Evolutionary conservation across 2,329 filamentous ascomycete genomes (phyloP), one percentile per base, ranked within the genome.

Genomic region (Epichloe brachyelytri): DNA sequence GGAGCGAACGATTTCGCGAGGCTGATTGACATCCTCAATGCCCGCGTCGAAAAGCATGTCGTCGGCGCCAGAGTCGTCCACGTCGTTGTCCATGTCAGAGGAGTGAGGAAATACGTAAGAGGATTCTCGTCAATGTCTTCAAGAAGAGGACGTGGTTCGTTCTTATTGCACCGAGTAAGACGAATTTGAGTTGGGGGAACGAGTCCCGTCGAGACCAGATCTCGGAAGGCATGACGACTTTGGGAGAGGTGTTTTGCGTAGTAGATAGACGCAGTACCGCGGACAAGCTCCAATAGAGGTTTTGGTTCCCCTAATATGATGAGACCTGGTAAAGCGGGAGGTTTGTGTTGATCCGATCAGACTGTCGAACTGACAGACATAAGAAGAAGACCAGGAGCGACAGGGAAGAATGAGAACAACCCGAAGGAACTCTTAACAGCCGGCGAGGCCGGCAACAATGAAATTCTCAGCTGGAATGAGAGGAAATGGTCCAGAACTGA

Each of bases 21-120:
- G 71, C 4, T 68, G 67, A 53, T 65, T 71, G 50, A 67, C 60
- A 56, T 76, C 71, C 59, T 79, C 76, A 60, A 80, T 80, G 51
- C 77, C 76, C 38, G 77, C 77, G 59, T 80, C 76, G 57, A 78
- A 74, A 56, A 77, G 74, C 65, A 75, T 67, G 61, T 74, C 70
- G 55, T 66, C 67, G 43, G 68, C 62, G 40, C 70, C 70, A 26
- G 69, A 61, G 33, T 71, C 63, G 34, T 65, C 57, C 36, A 67
- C 67, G 12, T 67, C 62, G 20, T 70, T 67, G 19, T 73, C 69
- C 11, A 69, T 58, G 11, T 66, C 64, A 0, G 70, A 66, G 1
- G 73, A 1, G 76, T 78, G 41, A 80, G 69, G 56, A 80, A 80
- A 60, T 77, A 79, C 46, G 70, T 74, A 48, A 80, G 67, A 15